A percentile compares a stretch with the other conserved stretches of the same genome.
These are phyloP conservation scores for Talaromyces thailandensis DNA, from an alignment of 495 filamentous ascomycete genomes.

Conservation along the genomic window DNA sequence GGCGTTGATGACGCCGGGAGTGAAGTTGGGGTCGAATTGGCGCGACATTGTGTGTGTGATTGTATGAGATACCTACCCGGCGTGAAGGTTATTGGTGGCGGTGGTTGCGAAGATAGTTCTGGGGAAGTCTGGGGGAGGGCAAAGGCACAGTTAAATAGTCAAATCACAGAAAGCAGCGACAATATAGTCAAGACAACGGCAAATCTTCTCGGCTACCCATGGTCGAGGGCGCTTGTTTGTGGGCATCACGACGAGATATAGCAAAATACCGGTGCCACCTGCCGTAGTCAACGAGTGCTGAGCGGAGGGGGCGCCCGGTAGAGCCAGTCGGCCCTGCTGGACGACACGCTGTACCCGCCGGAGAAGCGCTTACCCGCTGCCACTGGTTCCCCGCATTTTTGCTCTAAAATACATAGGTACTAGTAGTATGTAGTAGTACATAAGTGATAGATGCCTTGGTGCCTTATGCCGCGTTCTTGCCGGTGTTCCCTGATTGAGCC, in stretches of 20 bases:
- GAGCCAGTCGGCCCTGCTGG: not conserved
- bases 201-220: not conserved
- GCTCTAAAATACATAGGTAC: too few species aligned
- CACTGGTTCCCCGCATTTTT: not conserved
- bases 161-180: not conserved
- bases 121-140: conserved; percentile 3
- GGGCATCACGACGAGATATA: not conserved
- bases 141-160: not conserved
- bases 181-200: not conserved
- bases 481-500: not conserved
- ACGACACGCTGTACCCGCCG: not conserved
- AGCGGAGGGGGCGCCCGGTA: too few species aligned
- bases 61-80: not conserved
- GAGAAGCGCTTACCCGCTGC: conserved; percentile 3
- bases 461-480: not conserved
- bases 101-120: not conserved
- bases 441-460: not conserved
- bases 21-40: conserved; percentile 53
- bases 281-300: not conserved
- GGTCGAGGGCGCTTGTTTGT: too few species aligned
- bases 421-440: too few species aligned
- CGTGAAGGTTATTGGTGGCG: too few species aligned
- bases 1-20: conserved; percentile 58
- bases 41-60: conserved; percentile 10
- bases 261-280: not conserved